phyloP scores from a whole-genome alignment of 192 early-diverging fungal species.

The Coemansia sp. region DNA sequence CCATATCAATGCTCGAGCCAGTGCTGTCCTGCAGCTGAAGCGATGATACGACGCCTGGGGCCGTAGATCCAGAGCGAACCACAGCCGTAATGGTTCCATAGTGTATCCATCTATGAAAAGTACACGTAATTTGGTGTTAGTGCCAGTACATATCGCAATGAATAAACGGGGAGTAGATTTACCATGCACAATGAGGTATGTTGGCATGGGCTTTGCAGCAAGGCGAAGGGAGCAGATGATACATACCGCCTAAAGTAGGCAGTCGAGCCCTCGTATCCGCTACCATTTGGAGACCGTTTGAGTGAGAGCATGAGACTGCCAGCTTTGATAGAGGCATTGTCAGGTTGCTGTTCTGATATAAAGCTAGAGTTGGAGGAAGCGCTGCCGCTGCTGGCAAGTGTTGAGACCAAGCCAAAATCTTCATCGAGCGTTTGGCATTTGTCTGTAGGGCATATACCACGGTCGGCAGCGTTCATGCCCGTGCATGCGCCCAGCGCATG shows the following conservation, averaged over 20 bases:
- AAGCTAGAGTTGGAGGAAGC: constrained; percentile 34
- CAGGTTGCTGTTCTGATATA: constrained; percentile 58
- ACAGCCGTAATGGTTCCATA: constrained; percentile 62
- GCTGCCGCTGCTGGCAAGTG: constrained; percentile 7
- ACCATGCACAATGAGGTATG: not conserved
- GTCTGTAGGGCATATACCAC: constrained; percentile 31
- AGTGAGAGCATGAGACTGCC: constrained; percentile 52
- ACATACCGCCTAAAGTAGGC: constrained; percentile 42
- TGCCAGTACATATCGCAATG: not conserved
- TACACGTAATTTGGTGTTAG: not conserved
- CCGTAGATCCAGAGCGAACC: constrained; percentile 58
- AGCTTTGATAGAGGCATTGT: constrained; percentile 46
- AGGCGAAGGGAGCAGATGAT: not conserved
- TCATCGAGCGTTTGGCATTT: constrained; percentile 24
- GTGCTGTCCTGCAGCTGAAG: constrained; percentile 59
- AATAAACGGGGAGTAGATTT: not conserved
- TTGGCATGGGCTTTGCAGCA: not conserved
- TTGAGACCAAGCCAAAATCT: constrained; percentile 17
- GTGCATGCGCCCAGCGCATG: constrained; percentile 57
- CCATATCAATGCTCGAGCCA: constrained; percentile 66
- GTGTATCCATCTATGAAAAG: constrained; percentile 53
- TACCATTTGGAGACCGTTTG: constrained; percentile 33
- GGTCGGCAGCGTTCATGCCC: constrained; percentile 46
- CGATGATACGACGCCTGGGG: constrained; percentile 62
- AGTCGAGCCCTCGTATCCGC: constrained; percentile 53